phyloP scores from a whole-genome alignment of 2,329 filamentous ascomycete species.

The Drechslerella stenobrocha region DNA sequence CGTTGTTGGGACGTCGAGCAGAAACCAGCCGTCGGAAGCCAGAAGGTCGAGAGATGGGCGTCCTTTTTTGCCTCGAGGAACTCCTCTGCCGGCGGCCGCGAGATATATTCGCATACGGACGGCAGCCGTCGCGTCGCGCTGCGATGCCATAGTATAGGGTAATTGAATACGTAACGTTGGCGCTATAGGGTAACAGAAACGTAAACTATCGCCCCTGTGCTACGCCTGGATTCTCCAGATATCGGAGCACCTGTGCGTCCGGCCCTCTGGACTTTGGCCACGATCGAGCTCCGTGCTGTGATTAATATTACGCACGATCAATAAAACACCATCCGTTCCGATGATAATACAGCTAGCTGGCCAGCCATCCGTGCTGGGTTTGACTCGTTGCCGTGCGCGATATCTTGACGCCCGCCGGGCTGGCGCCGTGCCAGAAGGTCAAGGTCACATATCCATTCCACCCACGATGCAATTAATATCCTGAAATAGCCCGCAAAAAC shows the following conservation, averaged over 20 bases:
- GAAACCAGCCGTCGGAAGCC: slow-evolving; percentile 39
- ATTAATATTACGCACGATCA: not conserved
- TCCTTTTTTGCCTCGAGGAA: slow-evolving; percentile 16
- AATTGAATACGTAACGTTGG: slow-evolving; percentile 46
- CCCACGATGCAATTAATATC: no score
- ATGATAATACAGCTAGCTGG: no score
- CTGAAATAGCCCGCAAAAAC: slow-evolving; percentile 12
- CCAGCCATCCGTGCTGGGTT: no score
- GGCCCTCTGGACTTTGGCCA: not conserved
- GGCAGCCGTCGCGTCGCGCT: slow-evolving; percentile 22
- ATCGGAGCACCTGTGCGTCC: no score
- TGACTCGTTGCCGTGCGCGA: no score
- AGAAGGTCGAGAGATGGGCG: slow-evolving; percentile 11
- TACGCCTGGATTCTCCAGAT: no score
- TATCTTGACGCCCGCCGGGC: no score
- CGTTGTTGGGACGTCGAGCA: slow-evolving; percentile 15
- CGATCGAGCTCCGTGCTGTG: no score
- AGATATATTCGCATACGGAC: slow-evolving; percentile 45
- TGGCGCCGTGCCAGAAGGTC: not conserved
- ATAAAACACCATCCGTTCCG: not conserved
- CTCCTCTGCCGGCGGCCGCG: slow-evolving; percentile 20
- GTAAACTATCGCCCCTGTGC: slow-evolving; percentile 12
- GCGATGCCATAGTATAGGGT: slow-evolving; percentile 27
- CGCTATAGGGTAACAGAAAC: slow-evolving; percentile 48
- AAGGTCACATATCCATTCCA: not conserved